A percentile compares a stretch with the other conserved stretches of the same genome.
Conservation (phyloP, 768 basidiomycete genomes). For the Russula sp. region DNA sequence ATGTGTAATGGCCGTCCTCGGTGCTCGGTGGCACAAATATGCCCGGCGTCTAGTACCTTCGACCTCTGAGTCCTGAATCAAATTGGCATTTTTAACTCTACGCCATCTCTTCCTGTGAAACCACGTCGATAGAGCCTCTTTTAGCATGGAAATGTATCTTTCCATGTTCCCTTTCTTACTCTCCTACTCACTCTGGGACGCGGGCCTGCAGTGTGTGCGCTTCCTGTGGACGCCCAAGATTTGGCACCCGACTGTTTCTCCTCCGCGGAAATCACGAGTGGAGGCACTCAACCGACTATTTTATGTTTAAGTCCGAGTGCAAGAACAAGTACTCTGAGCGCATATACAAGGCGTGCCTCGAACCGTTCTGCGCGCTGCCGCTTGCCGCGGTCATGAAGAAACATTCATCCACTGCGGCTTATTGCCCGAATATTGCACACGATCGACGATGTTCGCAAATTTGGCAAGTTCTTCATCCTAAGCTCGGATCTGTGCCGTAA, state of each 20-base stretch:
- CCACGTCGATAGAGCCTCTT: no score
- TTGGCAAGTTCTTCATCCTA: conserved; percentile 40
- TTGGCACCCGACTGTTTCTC: conserved; percentile 96
- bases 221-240: conserved; percentile 98
- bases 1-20: no score
- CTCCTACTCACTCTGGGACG: conserved; percentile 14
- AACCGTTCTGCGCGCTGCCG: conserved; percentile 91
- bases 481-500: background rate
- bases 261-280: conserved; percentile 99
- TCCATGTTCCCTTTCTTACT: no score
- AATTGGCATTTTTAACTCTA: no score
- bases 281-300: conserved; percentile 96
- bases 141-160: no score
- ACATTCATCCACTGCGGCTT: conserved; percentile 97
- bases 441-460: conserved; percentile 82
- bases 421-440: conserved; percentile 87
- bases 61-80: no score
- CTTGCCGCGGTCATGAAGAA: conserved; percentile 99
- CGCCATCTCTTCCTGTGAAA: no score
- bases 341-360: conserved; percentile 94
- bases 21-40: no score
- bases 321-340: conserved; percentile 98
- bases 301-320: conserved; percentile 98
- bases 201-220: conserved; percentile 72
- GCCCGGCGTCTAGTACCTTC: no score